These are phyloP conservation scores for Plectosphaerella cucumerina DNA, from an alignment of 2,329 filamentous ascomycete genomes.

Conservation along the genomic window DNA sequence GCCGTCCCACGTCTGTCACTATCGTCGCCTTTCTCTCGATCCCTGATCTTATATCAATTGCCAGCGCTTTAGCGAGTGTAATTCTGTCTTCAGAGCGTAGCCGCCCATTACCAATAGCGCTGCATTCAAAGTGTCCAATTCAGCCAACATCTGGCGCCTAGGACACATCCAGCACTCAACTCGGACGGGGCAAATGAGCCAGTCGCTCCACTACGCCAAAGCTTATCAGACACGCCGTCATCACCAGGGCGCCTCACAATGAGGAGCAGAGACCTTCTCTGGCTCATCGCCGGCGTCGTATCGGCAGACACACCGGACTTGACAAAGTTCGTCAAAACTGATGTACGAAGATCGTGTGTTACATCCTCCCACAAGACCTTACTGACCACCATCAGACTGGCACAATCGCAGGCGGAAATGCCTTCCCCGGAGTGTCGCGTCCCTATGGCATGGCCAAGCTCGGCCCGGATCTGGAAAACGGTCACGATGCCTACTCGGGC, in stretches of 20 bases:
- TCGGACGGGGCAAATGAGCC: too few relatives aligned
- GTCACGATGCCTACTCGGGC: slow-evolving; percentile 48
- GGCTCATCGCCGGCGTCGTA: slow-evolving; percentile 2
- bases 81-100: too few relatives aligned
- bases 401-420: slow-evolving; percentile 40
- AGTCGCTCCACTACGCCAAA: too few relatives aligned
- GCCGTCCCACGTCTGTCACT: too few relatives aligned
- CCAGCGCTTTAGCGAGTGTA: too few relatives aligned
- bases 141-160: too few relatives aligned
- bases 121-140: too few relatives aligned
- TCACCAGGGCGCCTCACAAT: not conserved
- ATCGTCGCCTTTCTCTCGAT: too few relatives aligned
- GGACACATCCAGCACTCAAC: too few relatives aligned
- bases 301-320: slow-evolving; percentile 17
- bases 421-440: slow-evolving; percentile 43
- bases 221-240: too few relatives aligned
- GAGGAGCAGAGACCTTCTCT: not conserved
- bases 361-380: not conserved
- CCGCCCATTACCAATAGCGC: too few relatives aligned
- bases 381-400: slow-evolving; percentile 33
- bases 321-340: slow-evolving; percentile 28
- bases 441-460: slow-evolving; percentile 46
- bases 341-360: slow-evolving; percentile 19
- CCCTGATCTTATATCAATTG: too few relatives aligned
- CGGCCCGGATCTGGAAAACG: slow-evolving; percentile 44